phyloP scores from a whole-genome alignment of 1,284 basidiomycete genomes.

The Fomitopsis schrenkii region DNA sequence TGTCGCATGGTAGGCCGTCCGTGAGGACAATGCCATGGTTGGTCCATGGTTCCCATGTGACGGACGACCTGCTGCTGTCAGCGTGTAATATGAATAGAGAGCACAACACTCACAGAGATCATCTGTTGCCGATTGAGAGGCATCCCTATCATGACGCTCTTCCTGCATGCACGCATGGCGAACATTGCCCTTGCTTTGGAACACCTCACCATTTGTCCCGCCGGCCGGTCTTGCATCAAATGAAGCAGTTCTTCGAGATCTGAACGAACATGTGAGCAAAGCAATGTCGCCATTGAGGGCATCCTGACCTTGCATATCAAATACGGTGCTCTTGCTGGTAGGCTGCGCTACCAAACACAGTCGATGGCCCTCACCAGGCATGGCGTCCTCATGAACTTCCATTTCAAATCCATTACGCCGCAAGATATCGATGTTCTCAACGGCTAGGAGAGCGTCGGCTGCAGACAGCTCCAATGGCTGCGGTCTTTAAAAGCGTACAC shows the following conservation, averaged over 20 bases:
- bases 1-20: slow-evolving; percentile 96
- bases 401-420: slow-evolving; percentile 88
- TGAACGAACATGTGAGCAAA: slow-evolving; percentile 27
- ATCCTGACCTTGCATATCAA: slow-evolving; percentile 60
- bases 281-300: not conserved
- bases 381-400: slow-evolving; percentile 47
- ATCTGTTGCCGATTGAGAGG: slow-evolving; percentile 77
- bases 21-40: slow-evolving; percentile 98
- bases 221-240: slow-evolving; percentile 73
- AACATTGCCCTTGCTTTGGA: slow-evolving; percentile 96
- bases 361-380: slow-evolving; percentile 43
- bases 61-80: slow-evolving; percentile 60
- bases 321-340: slow-evolving; percentile 85
- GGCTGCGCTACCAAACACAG: slow-evolving; percentile 83
- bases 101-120: slow-evolving; percentile 55
- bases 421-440: slow-evolving; percentile 83
- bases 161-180: slow-evolving; percentile 92
- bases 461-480: slow-evolving; percentile 81
- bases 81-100: slow-evolving; percentile 1
- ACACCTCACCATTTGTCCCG: slow-evolving; percentile 82
- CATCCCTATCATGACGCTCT: slow-evolving; percentile 95
- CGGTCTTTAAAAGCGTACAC: slow-evolving; percentile 46
- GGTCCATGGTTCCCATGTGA: slow-evolving; percentile 95
- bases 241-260: slow-evolving; percentile 96
- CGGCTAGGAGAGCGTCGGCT: slow-evolving; percentile 84